Percentiles rank a stretch among this genome's conserved stretches.
Conservation (phyloP, 2,329 filamentous ascomycete genomes). For the Fusarium longipes region DNA sequence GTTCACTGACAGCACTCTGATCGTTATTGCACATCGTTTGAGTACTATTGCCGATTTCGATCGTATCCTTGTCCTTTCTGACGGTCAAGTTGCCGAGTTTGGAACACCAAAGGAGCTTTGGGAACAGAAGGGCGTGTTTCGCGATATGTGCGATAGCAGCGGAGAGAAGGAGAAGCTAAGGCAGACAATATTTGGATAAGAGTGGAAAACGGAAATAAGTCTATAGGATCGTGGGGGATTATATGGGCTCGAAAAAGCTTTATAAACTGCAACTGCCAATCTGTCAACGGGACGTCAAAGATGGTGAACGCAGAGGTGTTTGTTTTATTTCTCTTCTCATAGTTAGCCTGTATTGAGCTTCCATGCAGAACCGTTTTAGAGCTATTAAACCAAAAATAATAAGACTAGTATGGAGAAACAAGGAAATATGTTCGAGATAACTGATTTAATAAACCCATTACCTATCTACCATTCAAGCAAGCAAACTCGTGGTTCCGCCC, state of each 20-base stretch:
- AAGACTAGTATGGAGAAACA: background rate
- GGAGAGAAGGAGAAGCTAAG: conserved; percentile 67
- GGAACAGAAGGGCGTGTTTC: conserved; percentile 66
- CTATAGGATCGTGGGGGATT: background rate
- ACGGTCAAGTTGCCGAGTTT: conserved; percentile 75
- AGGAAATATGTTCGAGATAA: background rate
- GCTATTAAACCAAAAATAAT: background rate
- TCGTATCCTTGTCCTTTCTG: conserved; percentile 76
- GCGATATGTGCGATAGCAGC: conserved; percentile 71
- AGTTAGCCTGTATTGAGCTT: background rate
- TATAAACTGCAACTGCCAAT: background rate
- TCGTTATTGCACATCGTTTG: conserved; percentile 81
- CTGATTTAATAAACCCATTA: background rate
- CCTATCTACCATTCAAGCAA: no score
- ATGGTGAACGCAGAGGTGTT: background rate
- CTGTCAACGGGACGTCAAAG: background rate
- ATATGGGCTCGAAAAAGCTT: background rate
- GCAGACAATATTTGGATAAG: conserved; percentile 55
- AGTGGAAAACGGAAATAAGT: background rate
- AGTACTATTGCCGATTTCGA: conserved; percentile 84
- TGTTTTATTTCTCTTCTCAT: background rate
- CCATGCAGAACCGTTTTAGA: background rate
- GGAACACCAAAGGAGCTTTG: conserved; percentile 73
- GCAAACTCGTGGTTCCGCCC: background rate
- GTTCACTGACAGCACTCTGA: conserved; percentile 73